These are phyloP conservation scores for Fusarium nematophilum DNA, from an alignment of 2,329 filamentous ascomycete genomes.

Conservation along the genomic window DNA sequence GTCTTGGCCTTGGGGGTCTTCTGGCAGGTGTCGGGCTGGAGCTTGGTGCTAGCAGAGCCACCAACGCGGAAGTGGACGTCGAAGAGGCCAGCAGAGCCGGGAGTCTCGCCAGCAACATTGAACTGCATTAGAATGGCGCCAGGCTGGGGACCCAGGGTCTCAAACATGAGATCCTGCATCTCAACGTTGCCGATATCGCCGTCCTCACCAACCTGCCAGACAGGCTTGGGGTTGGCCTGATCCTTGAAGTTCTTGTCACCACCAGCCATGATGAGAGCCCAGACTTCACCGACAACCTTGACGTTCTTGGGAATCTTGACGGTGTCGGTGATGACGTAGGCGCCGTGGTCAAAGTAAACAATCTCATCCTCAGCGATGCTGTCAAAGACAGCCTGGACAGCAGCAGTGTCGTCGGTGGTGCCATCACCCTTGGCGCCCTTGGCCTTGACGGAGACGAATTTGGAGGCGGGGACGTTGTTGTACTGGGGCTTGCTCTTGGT, in stretches of 20 bases:
- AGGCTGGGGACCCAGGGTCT: conserved; percentile 83
- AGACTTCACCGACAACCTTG: conserved; percentile 91
- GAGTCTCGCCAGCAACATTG: conserved; percentile 78
- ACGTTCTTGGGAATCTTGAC: conserved; percentile 81
- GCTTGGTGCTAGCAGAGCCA: conserved; percentile 83
- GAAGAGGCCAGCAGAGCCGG: conserved; percentile 85
- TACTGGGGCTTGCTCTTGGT: conserved; percentile 93
- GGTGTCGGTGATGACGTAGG: conserved; percentile 77
- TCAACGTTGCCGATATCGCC: conserved; percentile 85
- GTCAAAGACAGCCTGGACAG: conserved; percentile 83
- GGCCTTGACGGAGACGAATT: conserved; percentile 86
- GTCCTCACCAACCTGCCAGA: conserved; percentile 83
- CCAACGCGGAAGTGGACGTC: conserved; percentile 96
- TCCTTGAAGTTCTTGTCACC: conserved; percentile 78
- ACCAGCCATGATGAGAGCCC: conserved; percentile 88
- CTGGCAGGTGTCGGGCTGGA: conserved; percentile 82
- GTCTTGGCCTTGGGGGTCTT: conserved; percentile 77
- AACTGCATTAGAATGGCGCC: conserved; percentile 93
- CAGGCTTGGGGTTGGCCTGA: conserved; percentile 79
- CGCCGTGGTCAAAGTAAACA: conserved; percentile 80
- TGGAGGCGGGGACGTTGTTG: conserved; percentile 70
- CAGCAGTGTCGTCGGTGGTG: conserved; percentile 84
- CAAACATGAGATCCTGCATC: conserved; percentile 87
- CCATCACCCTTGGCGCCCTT: conserved; percentile 91
- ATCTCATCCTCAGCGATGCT: conserved; percentile 71